A percentile compares a stretch with the other conserved stretches of the same genome.
phyloP scores from a whole-genome alignment of 352 stramenopile genomes.

The Phytophthora constricta region DNA sequence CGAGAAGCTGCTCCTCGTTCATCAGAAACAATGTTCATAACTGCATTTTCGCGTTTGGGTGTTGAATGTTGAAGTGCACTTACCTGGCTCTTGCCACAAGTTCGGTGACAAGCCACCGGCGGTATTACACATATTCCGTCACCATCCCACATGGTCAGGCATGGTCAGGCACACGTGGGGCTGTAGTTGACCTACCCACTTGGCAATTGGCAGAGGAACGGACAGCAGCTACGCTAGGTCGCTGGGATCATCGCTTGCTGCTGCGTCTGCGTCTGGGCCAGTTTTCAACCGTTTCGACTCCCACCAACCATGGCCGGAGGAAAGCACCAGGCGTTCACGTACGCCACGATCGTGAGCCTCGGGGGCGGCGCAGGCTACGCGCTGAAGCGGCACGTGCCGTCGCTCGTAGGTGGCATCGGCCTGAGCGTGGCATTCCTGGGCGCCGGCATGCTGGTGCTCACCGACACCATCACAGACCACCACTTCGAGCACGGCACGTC shows the following conservation, averaged over 20 bases:
- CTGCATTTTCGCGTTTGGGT: background rate
- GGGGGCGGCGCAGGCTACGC: conserved; percentile 68
- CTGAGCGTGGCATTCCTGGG: conserved; percentile 75
- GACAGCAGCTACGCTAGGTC: background rate
- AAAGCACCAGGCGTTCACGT: conserved; percentile 78
- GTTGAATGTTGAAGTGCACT: background rate
- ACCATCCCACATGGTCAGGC: background rate
- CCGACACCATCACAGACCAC: conserved; percentile 75
- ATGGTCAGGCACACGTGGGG: background rate
- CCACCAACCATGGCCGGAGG: conserved; percentile 33
- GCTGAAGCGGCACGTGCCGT: conserved; percentile 66
- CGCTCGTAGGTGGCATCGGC: conserved; percentile 66
- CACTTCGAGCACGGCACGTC: conserved; percentile 75
- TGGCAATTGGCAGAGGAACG: background rate
- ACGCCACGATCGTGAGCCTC: conserved; percentile 67
- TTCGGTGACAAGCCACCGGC: background rate
- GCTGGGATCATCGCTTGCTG: background rate
- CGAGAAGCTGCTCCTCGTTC: too few species aligned
- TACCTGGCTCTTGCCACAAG: background rate
- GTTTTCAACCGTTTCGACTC: background rate
- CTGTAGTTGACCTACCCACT: background rate
- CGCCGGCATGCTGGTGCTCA: conserved; percentile 68
- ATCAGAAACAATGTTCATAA: too few species aligned
- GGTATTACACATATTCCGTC: background rate
- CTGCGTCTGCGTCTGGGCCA: background rate